These are phyloP conservation scores for Parastagonospora avenae DNA, from an alignment of 2,329 filamentous ascomycete species.

Conservation along the genomic window DNA sequence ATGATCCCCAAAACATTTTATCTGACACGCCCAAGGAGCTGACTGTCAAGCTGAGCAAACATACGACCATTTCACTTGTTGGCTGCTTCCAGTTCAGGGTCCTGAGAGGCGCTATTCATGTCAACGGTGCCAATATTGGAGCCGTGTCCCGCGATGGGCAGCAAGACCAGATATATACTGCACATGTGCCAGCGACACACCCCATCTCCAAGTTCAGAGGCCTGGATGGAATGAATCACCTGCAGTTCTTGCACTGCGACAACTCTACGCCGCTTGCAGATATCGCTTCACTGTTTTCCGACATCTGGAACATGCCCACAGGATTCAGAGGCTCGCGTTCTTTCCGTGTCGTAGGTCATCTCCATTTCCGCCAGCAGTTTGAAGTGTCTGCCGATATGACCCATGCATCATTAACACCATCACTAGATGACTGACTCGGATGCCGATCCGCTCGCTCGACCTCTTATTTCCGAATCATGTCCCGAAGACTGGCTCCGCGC, in stretches of 20 bases:
- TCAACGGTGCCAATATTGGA: conserved; percentile 68
- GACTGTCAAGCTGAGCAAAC: conserved; percentile 35
- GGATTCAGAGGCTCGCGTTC: conserved; percentile 22
- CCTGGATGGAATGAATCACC: conserved; percentile 59
- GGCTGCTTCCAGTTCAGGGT: conserved; percentile 72
- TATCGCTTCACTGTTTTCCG: conserved; percentile 69
- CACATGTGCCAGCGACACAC: conserved; percentile 71
- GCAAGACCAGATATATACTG: conserved; percentile 48
- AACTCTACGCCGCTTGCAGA: conserved; percentile 60
- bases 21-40: conserved; percentile 32
- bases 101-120: conserved; percentile 63
- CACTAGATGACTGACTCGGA: conserved; percentile 34
- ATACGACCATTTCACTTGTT: conserved; percentile 50
- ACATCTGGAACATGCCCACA: conserved; percentile 65
- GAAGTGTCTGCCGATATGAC: neutral
- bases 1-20: conserved; percentile 24
- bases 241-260: conserved; percentile 54
- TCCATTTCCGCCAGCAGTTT: neutral
- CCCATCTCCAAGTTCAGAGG: conserved; percentile 68
- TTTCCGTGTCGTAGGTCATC: conserved; percentile 40
- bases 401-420: conserved; percentile 3
- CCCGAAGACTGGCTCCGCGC: conserved; percentile 63
- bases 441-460: conserved; percentile 30
- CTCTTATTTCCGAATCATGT: conserved; percentile 53
- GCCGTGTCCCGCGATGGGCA: conserved; percentile 41